Evolutionary conservation across 371 early-diverging fungal species (phyloP).

Genomic region (Mucor circinelloides): DNA sequence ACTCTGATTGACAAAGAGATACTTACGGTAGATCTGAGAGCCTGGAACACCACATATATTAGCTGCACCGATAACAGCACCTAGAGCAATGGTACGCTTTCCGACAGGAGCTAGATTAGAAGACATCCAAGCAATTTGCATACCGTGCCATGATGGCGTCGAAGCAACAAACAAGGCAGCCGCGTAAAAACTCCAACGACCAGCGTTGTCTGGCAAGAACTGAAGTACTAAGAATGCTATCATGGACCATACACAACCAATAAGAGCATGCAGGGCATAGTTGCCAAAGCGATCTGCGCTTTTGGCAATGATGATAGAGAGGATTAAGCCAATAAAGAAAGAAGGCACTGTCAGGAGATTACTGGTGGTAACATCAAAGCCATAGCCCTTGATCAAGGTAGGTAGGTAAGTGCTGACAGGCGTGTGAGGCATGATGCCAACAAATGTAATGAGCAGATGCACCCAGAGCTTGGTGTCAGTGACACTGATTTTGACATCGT

Average conservation of each 20-base stretch:
- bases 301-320: conserved; percentile 44
- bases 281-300: conserved; percentile 47
- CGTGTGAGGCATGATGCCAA: conserved; percentile 39
- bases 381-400: conserved; percentile 50
- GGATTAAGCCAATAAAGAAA: conserved; percentile 40
- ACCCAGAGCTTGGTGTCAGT: conserved; percentile 48
- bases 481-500: conserved; percentile 38
- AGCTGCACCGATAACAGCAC: conserved; percentile 46
- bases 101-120: conserved; percentile 52
- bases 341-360: conserved; percentile 61
- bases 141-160: conserved; percentile 49
- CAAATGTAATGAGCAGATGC: conserved; percentile 39
- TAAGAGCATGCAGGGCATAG: conserved; percentile 47
- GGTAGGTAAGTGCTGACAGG: conserved; percentile 56
- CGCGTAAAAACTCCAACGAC: conserved; percentile 42
- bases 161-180: conserved; percentile 19
- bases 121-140: conserved; percentile 58
- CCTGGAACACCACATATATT: conserved; percentile 50
- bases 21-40: conserved; percentile 40
- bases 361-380: conserved; percentile 50
- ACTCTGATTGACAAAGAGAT: not conserved
- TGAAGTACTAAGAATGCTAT: conserved; percentile 44
- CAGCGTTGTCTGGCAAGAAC: conserved; percentile 36
- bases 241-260: conserved; percentile 43
- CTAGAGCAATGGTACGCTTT: conserved; percentile 49